Percentiles rank a stretch among this genome's conserved stretches.
phyloP scores from a whole-genome alignment of 1,284 basidiomycete species.

The Pseudomicrostroma phylloplanum region DNA sequence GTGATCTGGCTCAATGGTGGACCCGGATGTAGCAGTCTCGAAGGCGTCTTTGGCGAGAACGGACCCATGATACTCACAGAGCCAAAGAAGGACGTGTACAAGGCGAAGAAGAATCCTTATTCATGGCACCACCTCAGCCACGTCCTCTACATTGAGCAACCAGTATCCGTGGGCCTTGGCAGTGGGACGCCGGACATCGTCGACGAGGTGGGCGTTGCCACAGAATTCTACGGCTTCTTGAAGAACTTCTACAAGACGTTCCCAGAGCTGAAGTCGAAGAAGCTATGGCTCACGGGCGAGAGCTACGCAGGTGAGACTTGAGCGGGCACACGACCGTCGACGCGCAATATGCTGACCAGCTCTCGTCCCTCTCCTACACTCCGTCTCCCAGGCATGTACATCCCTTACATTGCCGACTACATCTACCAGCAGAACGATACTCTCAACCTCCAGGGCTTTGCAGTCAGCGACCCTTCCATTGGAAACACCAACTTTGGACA shows the following conservation, averaged over 20 bases:
- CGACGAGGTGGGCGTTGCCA: conserved; percentile 48
- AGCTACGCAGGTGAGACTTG: conserved; percentile 69
- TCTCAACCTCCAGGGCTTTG: conserved; percentile 42
- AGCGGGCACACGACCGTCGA: too few species aligned
- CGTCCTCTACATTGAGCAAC: conserved; percentile 75
- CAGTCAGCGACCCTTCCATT: conserved; percentile 44
- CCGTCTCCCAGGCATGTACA: conserved; percentile 73
- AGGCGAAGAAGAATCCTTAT: conserved; percentile 57
- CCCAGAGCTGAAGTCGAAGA: conserved; percentile 23
- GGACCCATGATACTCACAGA: conserved; percentile 65
- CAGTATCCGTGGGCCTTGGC: conserved; percentile 73
- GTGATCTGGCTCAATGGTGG: conserved; percentile 62
- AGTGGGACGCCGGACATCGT: conserved; percentile 64
- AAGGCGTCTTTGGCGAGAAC: conserved; percentile 73
- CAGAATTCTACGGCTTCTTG: conserved; percentile 48
- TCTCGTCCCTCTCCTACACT: too few species aligned
- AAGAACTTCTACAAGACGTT: conserved; percentile 34
- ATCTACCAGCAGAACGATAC: conserved; percentile 29
- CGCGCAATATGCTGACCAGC: too few species aligned
- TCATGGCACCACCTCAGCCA: conserved; percentile 72
- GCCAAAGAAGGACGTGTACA: conserved; percentile 63
- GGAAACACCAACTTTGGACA: conserved; percentile 23
- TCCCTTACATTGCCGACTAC: conserved; percentile 69
- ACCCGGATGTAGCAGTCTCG: conserved; percentile 66
- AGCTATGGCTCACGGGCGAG: conserved; percentile 44